Evolutionary conservation across 352 stramenopile genomes (phyloP), one percentile per base, ranked within the genome.

Genomic region (Pythium phragmiticola): DNA sequence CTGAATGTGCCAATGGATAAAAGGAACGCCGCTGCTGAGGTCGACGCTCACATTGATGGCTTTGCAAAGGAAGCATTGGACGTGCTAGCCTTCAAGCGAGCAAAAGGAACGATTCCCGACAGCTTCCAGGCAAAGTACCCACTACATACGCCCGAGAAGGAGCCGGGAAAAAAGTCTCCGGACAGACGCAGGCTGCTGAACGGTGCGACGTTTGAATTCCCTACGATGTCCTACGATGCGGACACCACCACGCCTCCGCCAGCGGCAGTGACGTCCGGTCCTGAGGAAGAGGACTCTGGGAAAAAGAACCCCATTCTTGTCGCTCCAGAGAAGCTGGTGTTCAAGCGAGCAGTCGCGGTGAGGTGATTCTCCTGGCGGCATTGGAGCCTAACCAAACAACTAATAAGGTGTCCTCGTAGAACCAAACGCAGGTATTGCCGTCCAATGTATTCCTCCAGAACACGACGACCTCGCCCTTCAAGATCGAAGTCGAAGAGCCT

Each of bases 401-500:
- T 50, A 16, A 33, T 19, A 17, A 28, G 2, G 30, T 39, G 2
- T 34, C 21, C 23, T 8, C 17, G 4, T 42, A 83, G 75, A 72
- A 79, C 28, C 50, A 65, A 16, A 52, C 63, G 3, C 70, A 83
- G 50, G 65, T 79, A 33, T 68, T 83, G 19, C 78, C 86, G 0
- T 83, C 77, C 8, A 94, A 92, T 55, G 75, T 94, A 17, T 92
- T 91, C 37, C 58, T 94, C 5, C 80, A 92, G 52, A 94, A 94
- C 66, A 85, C 72, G 33, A 87, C 83, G 2, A 19, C 72, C 12
- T 82, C 65, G 8, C 72, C 78, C 12, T 86, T 86, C 65, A 63
- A 79, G 8, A 75, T 91, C 3, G 66, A 90, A 57, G 82, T 94
- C 23, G 63, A 84, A 14, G 82, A 90, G 43, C 68, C 60, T 4